Conservation (phyloP, 768 basidiomycete species). For the Rhizopogon vinicolor region DNA sequence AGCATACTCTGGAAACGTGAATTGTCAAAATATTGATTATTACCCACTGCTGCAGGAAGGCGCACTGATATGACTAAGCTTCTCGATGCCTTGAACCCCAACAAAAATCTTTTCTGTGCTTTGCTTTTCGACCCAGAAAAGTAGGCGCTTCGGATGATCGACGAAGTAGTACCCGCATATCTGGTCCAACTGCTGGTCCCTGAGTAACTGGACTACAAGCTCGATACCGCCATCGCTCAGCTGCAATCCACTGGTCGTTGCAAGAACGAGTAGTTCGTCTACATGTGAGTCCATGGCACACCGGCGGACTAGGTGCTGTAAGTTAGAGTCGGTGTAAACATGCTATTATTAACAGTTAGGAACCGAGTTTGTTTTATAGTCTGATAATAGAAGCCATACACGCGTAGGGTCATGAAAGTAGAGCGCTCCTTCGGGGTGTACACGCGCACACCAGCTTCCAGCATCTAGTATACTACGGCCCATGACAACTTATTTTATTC, state of each 20-base stretch:
- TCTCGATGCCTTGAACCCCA: slow-evolving; percentile 34
- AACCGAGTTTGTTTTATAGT: not conserved
- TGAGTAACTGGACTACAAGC: not conserved
- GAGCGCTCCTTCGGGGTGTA: slow-evolving; percentile 54
- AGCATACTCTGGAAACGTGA: slow-evolving; percentile 10
- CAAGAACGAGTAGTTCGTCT: not conserved
- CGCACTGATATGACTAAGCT: slow-evolving; percentile 37
- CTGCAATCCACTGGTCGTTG: too few relatives aligned
- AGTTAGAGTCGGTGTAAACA: slow-evolving; percentile 44
- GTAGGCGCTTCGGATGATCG: slow-evolving; percentile 33
- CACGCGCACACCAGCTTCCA: slow-evolving; percentile 32
- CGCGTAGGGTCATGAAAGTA: slow-evolving; percentile 43
- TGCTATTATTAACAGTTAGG: slow-evolving; percentile 21
- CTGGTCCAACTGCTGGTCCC: not conserved
- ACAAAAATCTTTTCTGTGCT: slow-evolving; percentile 26
- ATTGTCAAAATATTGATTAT: not conserved
- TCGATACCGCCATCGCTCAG: not conserved
- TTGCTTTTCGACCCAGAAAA: slow-evolving; percentile 46
- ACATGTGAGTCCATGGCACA: not conserved
- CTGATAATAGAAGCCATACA: slow-evolving; percentile 19
- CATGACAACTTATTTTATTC: too few relatives aligned
- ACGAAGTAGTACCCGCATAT: slow-evolving; percentile 38
- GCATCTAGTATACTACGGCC: not conserved
- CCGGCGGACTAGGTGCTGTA: slow-evolving; percentile 12
- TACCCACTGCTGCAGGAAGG: not conserved